A percentile compares a stretch with the other conserved stretches of the same genome.
These are phyloP conservation scores for Aspergillus sclerotialis DNA, from an alignment of 2,329 filamentous ascomycete genomes.

Conservation along the genomic window DNA sequence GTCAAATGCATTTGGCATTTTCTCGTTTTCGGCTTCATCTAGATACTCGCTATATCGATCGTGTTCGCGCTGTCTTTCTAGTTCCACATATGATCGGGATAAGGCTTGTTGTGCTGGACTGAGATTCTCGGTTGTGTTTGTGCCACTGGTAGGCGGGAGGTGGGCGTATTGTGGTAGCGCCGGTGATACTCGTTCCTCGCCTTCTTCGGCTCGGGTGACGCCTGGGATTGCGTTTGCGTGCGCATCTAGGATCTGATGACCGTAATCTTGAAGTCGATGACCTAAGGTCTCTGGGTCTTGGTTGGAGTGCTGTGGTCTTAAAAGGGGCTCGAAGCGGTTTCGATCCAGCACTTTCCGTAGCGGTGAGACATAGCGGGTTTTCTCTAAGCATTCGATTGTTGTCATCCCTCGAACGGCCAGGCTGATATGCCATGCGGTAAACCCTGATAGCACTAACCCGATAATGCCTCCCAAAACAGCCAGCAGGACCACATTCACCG, in stretches of 20 bases:
- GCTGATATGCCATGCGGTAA: constrained; percentile 86
- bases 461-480: constrained; percentile 86
- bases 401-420: constrained; percentile 75
- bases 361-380: constrained; percentile 85
- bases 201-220: constrained; percentile 73
- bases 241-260: constrained; percentile 71
- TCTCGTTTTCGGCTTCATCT: constrained; percentile 80
- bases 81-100: constrained; percentile 43
- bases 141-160: constrained; percentile 2
- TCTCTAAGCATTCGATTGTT: constrained; percentile 93
- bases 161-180: constrained; percentile 12
- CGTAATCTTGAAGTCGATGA: constrained; percentile 50
- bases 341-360: constrained; percentile 64
- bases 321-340: constrained; percentile 50
- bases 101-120: constrained; percentile 41
- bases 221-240: constrained; percentile 76
- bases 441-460: constrained; percentile 77
- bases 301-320: constrained; percentile 29
- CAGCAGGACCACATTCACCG: constrained; percentile 85
- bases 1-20: constrained; percentile 89
- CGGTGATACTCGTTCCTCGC: constrained; percentile 52
- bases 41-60: constrained; percentile 73
- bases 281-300: constrained; percentile 23
- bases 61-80: constrained; percentile 59
- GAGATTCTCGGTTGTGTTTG: constrained; percentile 11